phyloP scores from a whole-genome alignment of 2,329 filamentous ascomycete species.

The Blastomyces gilchristii region DNA sequence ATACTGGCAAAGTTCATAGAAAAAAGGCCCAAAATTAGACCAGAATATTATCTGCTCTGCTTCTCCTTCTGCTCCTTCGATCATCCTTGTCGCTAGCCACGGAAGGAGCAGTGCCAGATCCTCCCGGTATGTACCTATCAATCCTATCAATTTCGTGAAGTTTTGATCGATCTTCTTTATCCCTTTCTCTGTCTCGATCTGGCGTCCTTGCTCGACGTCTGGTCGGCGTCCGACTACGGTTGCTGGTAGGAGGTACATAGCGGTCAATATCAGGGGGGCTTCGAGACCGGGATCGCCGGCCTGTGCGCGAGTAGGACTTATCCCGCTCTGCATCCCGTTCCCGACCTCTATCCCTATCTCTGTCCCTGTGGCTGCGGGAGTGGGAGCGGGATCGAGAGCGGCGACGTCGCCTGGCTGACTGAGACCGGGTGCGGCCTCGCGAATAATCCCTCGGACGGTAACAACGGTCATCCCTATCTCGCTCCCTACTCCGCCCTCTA shows the following conservation, averaged over 20 bases:
- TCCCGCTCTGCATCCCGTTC: conserved; percentile 13
- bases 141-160: conserved; percentile 36
- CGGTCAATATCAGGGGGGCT: conserved; percentile 34
- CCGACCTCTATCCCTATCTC: conserved; percentile 9
- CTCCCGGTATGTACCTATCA: conserved; percentile 38
- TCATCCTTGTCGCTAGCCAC: conserved; percentile 14
- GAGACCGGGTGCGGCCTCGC: conserved; percentile 15
- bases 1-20: not conserved
- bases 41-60: conserved; percentile 19
- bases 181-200: conserved; percentile 7
- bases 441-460: conserved; percentile 18
- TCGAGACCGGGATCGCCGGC: conserved; percentile 26
- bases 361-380: conserved; percentile 17
- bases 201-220: conserved; percentile 6
- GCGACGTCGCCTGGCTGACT: conserved; percentile 13
- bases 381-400: conserved; percentile 17
- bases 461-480: conserved; percentile 15
- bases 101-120: conserved; percentile 18
- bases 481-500: conserved; percentile 14
- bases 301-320: conserved; percentile 15
- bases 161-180: conserved; percentile 24
- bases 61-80: conserved; percentile 17
- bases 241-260: conserved; percentile 27
- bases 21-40: not conserved
- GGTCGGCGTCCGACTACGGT: conserved; percentile 30